Evolutionary conservation across 2,329 filamentous ascomycete genomes (phyloP).

Genomic region (Xylariales sp.): DNA sequence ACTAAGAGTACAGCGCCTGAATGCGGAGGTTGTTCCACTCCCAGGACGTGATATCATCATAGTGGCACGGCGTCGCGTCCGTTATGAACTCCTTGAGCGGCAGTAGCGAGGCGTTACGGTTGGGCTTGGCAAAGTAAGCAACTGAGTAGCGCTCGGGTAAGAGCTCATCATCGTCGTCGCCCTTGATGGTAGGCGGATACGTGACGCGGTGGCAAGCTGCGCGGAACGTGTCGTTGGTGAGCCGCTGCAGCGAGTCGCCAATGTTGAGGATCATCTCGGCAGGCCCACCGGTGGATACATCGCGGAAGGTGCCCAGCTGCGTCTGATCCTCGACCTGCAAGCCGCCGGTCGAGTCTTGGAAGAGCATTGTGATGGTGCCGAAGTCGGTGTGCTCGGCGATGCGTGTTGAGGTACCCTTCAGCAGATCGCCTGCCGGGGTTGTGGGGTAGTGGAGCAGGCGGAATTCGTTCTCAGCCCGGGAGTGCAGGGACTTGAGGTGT

Average conservation of each 20-base stretch:
- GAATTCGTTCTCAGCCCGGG: conserved; percentile 2
- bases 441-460: background rate
- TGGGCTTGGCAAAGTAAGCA: conserved; percentile 3
- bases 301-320: conserved; percentile 11
- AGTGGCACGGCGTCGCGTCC: background rate
- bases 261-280: conserved; percentile 30
- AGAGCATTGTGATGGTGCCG: conserved; percentile 19
- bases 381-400: conserved; percentile 16
- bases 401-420: background rate
- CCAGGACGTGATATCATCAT: conserved; percentile 2
- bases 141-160: conserved; percentile 3
- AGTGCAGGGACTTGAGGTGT: background rate
- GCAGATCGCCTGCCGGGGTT: conserved; percentile 10
- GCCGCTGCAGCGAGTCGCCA: conserved; percentile 30
- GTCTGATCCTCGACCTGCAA: conserved; percentile 16
- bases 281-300: conserved; percentile 11
- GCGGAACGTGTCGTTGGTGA: conserved; percentile 14
- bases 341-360: conserved; percentile 16
- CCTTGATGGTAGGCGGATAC: conserved; percentile 1
- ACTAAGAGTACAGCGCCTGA: too few relatives aligned
- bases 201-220: conserved; percentile 2
- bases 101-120: conserved; percentile 1
- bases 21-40: conserved; percentile 2
- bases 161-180: conserved; percentile 1
- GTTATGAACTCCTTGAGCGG: conserved; percentile 4